Base-by-base conservation (phyloP, 1,284 basidiomycete genomes). In the Macrocystidia cucumis region DNA sequence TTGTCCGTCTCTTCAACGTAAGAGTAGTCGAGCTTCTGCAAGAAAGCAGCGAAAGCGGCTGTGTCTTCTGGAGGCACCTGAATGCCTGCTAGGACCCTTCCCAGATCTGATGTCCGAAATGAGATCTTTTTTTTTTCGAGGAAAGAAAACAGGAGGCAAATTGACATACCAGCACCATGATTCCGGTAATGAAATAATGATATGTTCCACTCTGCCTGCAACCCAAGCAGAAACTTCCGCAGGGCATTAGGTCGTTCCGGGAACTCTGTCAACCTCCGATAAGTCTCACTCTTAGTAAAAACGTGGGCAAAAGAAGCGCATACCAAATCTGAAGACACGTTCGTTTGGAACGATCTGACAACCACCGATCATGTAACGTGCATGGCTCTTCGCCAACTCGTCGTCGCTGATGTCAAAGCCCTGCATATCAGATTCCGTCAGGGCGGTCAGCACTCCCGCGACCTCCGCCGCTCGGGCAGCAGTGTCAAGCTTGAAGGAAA, bases 141-240 rank as follows among this genome's bases (percentile, higher is more conserved):
- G 14, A 12, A 16, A 18, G 35, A 28, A 40, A 26, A 29, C 36
- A 11, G 23, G 19, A 31, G 43, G 9, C 22, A 21, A 38, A 29
- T n/a, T 39, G 18, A 66, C 78, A 43, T 50, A 88, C 91, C 91
- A 50, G 85, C 91, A 20, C 95, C 95, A 48, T 98, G 93, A 57
- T 97, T 97, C 40, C 95, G 74, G 61, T 98, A 98, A 58, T 98
- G 96, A 67, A 98, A 98, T 42, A 98, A 60, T 1, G 90, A 87
- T 35, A 98, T 90, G 60, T 96, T 98, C 91, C 93, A 98, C 9
- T 80, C 83, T 19, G 75, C 69, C 34, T 85, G 83, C 35, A 98
- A 58, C 3, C 84, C 85, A 13, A 79, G 63, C 44, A 97, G 66
- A 67, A 98, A 99, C 48, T 87, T 89, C 30, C 87, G 76, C 39